These are phyloP conservation scores for Plasmodium sp. DNA, from an alignment of 169 alveolate genomes.

Conservation along the genomic window DNA sequence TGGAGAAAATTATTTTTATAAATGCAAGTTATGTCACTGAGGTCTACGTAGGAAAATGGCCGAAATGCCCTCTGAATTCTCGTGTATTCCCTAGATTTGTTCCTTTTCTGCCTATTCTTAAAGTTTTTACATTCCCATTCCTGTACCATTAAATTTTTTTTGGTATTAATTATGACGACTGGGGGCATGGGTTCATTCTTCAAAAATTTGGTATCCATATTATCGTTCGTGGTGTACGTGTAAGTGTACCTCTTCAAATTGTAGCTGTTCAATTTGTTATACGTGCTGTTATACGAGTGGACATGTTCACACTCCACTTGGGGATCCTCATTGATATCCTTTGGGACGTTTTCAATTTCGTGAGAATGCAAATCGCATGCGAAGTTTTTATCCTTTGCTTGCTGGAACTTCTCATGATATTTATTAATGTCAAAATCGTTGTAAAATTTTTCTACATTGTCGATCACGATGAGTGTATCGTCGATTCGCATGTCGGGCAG, in stretches of 20 bases:
- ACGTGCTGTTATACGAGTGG: conserved; percentile 37
- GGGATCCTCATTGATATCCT: conserved; percentile 40
- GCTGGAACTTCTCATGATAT: conserved; percentile 49
- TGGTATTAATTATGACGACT: conserved; percentile 43
- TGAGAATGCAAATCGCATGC: conserved; percentile 12
- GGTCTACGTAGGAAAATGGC: conserved; percentile 56
- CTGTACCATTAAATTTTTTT: conserved; percentile 48
- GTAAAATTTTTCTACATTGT: conserved; percentile 47
- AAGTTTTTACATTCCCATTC: conserved; percentile 71
- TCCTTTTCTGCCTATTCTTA: conserved; percentile 52
- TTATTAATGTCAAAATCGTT: conserved; percentile 50
- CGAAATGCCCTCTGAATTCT: conserved; percentile 71
- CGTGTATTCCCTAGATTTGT: conserved; percentile 51
- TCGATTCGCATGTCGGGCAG: conserved; percentile 66
- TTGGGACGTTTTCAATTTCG: conserved; percentile 64
- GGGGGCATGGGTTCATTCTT: conserved; percentile 74
- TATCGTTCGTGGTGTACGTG: conserved; percentile 49
- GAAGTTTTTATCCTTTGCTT: conserved; percentile 24
- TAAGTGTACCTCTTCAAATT: conserved; percentile 45
- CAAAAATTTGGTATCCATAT: conserved; percentile 33
- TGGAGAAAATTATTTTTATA: conserved; percentile 61
- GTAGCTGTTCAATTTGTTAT: conserved; percentile 44
- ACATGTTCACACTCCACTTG: conserved; percentile 65
- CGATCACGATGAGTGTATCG: conserved; percentile 51
- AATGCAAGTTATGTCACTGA: conserved; percentile 59